Base-by-base conservation (phyloP, 2,329 filamentous ascomycete genomes). In the Hymenoscyphus occultus region DNA sequence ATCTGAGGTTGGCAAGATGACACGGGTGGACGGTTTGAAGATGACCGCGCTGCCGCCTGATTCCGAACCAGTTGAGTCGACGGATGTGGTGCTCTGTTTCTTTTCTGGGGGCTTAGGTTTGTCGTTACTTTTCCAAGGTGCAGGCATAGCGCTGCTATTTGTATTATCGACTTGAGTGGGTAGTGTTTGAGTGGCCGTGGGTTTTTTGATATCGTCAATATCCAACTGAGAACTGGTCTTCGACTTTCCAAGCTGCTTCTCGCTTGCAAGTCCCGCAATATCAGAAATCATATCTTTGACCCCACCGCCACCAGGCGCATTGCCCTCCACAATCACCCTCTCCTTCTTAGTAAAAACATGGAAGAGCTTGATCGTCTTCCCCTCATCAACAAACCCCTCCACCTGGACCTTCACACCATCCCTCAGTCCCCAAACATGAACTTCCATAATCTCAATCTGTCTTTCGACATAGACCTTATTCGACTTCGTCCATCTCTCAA, bases 371-470 rank as follows among this genome's bases (percentile, higher is more conserved):
- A 98, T 97, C 71, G 85, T 88, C 79, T 92, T 93, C 5, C 95
- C 94, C 70, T 95, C 90, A n/a, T 98, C 90, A 1, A 88, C 86
- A 69, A 88, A 98, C 0, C 93, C 93, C 74, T 96, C 90, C 0
- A 98, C 84, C 0, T 88, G 86, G 39, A 98, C 84, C 77, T 95
- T 96, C 67, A 98, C 93, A 0, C 94, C 93, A 71, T 93, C 88
- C 57, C 92, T 82, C 60, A 98, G 76, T 0, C 93, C 95, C 92
- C 92, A 97, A 13, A 93, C 86, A 74, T 97, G 93, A 0, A 99
- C 82, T 76, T 98, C 94, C 12, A 93, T 76, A 51, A 98, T 87
- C 77, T 98, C 93, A 1, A 97, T 84, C 59, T 89, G 86, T 19
- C 91, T 82, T 73, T 98, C 94, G 7, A 92, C 80, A 73, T 98